These are phyloP conservation scores for Diplodia seriata DNA, from an alignment of 2,329 filamentous ascomycete species.

Conservation along the genomic window DNA sequence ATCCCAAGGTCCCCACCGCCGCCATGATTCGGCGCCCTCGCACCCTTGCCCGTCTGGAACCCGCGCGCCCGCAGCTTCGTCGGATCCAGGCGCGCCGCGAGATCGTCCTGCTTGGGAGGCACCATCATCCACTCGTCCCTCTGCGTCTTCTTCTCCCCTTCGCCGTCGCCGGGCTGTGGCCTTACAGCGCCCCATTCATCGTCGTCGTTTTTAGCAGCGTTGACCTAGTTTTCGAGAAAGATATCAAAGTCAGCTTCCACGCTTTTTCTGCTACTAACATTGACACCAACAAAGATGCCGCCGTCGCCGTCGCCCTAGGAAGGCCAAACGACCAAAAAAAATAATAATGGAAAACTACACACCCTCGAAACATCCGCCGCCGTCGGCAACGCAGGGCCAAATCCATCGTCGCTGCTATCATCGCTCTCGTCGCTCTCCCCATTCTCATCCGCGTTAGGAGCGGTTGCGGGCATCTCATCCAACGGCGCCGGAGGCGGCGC, in stretches of 20 bases:
- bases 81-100: slow-evolving; percentile 73
- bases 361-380: slow-evolving; percentile 36
- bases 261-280: background rate
- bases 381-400: slow-evolving; percentile 54
- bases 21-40: slow-evolving; percentile 52
- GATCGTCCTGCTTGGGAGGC: slow-evolving; percentile 57
- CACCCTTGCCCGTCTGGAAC: slow-evolving; percentile 75
- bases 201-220: background rate
- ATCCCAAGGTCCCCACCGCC: slow-evolving; percentile 63
- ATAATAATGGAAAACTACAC: slow-evolving; percentile 24
- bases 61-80: slow-evolving; percentile 82
- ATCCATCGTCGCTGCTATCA: slow-evolving; percentile 45
- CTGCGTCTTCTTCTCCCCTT: slow-evolving; percentile 57
- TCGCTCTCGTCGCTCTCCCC: slow-evolving; percentile 3
- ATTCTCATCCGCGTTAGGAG: slow-evolving; percentile 41
- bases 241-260: background rate
- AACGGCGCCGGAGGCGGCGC: slow-evolving; percentile 60
- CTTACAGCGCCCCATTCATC: slow-evolving; percentile 32
- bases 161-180: background rate
- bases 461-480: slow-evolving; percentile 53
- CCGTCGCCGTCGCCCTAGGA: no score
- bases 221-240: background rate
- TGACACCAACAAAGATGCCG: no score
- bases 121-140: slow-evolving; percentile 73
- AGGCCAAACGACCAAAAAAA: background rate